These are phyloP conservation scores for Blastosporella zonata DNA, from an alignment of 1,284 basidiomycete species.

Conservation along the genomic window DNA sequence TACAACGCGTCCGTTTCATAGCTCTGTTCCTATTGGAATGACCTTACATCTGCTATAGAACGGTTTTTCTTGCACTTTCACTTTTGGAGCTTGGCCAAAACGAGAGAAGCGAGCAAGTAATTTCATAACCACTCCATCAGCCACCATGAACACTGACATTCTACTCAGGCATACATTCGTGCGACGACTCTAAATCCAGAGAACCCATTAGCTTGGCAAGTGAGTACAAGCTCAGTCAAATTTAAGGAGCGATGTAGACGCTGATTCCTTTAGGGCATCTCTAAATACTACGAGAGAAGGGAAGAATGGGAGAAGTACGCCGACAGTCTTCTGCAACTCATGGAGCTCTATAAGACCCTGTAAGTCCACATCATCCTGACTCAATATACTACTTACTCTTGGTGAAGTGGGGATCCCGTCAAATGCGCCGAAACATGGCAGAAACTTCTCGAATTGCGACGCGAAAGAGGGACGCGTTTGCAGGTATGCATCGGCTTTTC, in stretches of 20 bases:
- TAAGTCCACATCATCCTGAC: constrained; percentile 34
- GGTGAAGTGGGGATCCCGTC: constrained; percentile 63
- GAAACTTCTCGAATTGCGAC: constrained; percentile 66
- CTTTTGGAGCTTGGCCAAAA: constrained; percentile 68
- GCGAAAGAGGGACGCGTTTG: constrained; percentile 55
- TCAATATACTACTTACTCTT: not conserved
- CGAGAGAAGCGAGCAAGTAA: constrained; percentile 83
- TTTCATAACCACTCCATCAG: constrained; percentile 15
- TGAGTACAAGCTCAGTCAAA: constrained; percentile 20
- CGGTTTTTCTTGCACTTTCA: constrained; percentile 81
- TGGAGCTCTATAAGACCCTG: constrained; percentile 56
- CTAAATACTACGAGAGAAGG: constrained; percentile 69
- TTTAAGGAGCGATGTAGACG: not conserved
- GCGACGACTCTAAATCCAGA: constrained; percentile 66
- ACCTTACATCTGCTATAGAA: constrained; percentile 41
- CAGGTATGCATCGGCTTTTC: constrained; percentile 42
- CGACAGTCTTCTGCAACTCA: constrained; percentile 48
- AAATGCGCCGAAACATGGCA: constrained; percentile 83
- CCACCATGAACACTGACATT: constrained; percentile 10
- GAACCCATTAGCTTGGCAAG: constrained; percentile 78
- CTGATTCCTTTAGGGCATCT: constrained; percentile 51
- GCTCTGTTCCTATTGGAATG: constrained; percentile 1
- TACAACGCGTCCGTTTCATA: constrained; percentile 72
- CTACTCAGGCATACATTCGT: constrained; percentile 66
- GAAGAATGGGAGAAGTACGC: constrained; percentile 62